phyloP scores from a whole-genome alignment of 2,329 filamentous ascomycete genomes.

The Aureobasidium mangrovei region DNA sequence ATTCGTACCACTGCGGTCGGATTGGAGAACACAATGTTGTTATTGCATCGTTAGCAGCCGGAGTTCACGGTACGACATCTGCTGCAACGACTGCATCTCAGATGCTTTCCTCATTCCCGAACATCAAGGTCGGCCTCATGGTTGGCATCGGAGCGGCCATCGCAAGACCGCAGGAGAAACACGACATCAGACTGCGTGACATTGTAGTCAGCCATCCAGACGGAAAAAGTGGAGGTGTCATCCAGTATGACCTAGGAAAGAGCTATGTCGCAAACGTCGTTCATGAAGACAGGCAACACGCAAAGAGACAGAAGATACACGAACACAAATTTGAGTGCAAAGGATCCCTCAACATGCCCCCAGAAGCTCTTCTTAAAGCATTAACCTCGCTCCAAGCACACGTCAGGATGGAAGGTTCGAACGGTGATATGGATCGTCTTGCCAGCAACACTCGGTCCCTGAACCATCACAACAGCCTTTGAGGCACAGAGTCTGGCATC shows the following conservation, averaged over 20 bases:
- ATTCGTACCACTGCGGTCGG: constrained; percentile 16
- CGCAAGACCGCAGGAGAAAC: background rate
- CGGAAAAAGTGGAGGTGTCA: constrained; percentile 18
- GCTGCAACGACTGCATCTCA: constrained; percentile 15
- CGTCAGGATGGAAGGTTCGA: background rate
- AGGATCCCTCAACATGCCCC: constrained; percentile 3
- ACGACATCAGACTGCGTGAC: constrained; percentile 23
- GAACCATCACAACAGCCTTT: too few species aligned
- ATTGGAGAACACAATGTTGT: constrained; percentile 17
- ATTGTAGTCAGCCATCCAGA: constrained; percentile 22
- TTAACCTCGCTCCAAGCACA: background rate
- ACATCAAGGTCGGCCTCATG: constrained; percentile 19
- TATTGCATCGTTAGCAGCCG: constrained; percentile 15
- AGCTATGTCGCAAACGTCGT: background rate
- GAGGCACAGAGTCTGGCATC: too few species aligned
- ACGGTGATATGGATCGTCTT: too few species aligned
- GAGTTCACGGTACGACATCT: constrained; percentile 12
- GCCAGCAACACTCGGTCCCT: too few species aligned
- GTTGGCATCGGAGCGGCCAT: constrained; percentile 22
- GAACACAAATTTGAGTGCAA: background rate
- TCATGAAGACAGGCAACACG: too few species aligned
- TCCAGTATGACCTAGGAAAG: constrained; percentile 22
- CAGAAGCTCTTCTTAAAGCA: background rate
- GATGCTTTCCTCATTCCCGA: constrained; percentile 9
- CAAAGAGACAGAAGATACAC: background rate